Conservation (phyloP, 1,284 basidiomycete genomes). For the Laetiporus sulphureus region DNA sequence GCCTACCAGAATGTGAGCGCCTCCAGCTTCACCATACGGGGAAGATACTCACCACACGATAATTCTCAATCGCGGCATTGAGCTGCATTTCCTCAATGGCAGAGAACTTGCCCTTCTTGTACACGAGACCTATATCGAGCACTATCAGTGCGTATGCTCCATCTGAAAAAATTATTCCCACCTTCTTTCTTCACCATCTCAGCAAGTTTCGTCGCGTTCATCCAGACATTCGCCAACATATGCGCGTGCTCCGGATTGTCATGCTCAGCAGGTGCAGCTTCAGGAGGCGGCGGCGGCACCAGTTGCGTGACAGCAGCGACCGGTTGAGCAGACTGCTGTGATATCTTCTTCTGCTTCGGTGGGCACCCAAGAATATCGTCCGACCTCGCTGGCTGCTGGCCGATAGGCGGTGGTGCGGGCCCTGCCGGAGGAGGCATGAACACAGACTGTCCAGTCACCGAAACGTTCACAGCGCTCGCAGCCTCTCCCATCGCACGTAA, state of each 20-base stretch:
- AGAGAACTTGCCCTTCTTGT: conserved; percentile 81
- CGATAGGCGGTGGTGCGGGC: conserved; percentile 17
- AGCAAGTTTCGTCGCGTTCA: conserved; percentile 57
- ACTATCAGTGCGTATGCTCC: conserved; percentile 22
- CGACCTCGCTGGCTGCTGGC: conserved; percentile 39
- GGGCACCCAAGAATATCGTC: conserved; percentile 28
- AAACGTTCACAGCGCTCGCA: conserved; percentile 36
- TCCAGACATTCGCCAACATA: conserved; percentile 66
- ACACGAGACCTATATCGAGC: conserved; percentile 54
- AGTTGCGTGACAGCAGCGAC: conserved; percentile 7
- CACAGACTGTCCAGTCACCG: conserved; percentile 24
- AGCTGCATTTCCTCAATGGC: conserved; percentile 66
- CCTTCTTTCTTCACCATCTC: conserved; percentile 64
- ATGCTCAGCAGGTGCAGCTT: conserved; percentile 19
- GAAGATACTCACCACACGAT: conserved; percentile 42
- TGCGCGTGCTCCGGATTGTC: conserved; percentile 39
- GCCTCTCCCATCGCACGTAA: conserved; percentile 58
- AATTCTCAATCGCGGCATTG: conserved; percentile 54
- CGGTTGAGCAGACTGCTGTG: conserved; percentile 21
- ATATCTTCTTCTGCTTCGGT: conserved; percentile 29
- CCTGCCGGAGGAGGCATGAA: conserved; percentile 30
- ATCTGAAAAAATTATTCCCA: conserved; percentile 21
- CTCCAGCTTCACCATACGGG: neutral
- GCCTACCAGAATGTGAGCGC: conserved; percentile 27
- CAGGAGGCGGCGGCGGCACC: conserved; percentile 25